Conservation (phyloP, 371 early-diverging fungal genomes). For the Cokeromyces recurvatus region DNA sequence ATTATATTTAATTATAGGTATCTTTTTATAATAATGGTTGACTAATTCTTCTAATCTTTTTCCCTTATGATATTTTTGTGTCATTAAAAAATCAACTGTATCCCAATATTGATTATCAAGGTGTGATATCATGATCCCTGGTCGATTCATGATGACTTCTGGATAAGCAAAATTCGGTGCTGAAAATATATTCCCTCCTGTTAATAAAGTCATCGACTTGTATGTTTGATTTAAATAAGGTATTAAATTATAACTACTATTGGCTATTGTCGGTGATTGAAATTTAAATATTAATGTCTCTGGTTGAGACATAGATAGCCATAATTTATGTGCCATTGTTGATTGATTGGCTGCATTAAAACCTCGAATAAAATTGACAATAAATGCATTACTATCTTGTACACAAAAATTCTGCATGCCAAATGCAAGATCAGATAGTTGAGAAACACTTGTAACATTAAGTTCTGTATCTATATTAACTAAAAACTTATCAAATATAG, state of each 20-base stretch:
- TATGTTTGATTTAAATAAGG: conserved; percentile 31
- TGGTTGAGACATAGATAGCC: conserved; percentile 26
- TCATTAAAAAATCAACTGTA: conserved; percentile 43
- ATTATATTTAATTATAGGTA: conserved; percentile 15
- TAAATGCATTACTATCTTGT: conserved; percentile 29
- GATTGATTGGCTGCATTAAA: conserved; percentile 36
- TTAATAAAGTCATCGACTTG: conserved; percentile 31
- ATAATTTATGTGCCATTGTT: conserved; percentile 25
- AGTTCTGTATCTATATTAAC: conserved; percentile 17
- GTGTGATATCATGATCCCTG: conserved; percentile 40
- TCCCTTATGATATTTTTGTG: conserved; percentile 18
- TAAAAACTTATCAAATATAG: conserved; percentile 47
- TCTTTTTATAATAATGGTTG: conserved; percentile 11
- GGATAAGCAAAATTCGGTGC: conserved; percentile 16
- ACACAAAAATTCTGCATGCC: conserved; percentile 47
- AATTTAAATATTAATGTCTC: conserved; percentile 32
- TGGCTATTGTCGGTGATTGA: conserved; percentile 17
- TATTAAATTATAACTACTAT: conserved; percentile 30
- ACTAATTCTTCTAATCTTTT: conserved; percentile 29
- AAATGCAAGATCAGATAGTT: conserved; percentile 25
- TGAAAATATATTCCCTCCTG: conserved; percentile 23
- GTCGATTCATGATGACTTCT: conserved; percentile 29
- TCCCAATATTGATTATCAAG: conserved; percentile 25
- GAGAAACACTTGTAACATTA: conserved; percentile 5
- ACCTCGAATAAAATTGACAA: conserved; percentile 35